phyloP scores from a whole-genome alignment of 306 rosid species.

The Erythrophleum fordii region DNA sequence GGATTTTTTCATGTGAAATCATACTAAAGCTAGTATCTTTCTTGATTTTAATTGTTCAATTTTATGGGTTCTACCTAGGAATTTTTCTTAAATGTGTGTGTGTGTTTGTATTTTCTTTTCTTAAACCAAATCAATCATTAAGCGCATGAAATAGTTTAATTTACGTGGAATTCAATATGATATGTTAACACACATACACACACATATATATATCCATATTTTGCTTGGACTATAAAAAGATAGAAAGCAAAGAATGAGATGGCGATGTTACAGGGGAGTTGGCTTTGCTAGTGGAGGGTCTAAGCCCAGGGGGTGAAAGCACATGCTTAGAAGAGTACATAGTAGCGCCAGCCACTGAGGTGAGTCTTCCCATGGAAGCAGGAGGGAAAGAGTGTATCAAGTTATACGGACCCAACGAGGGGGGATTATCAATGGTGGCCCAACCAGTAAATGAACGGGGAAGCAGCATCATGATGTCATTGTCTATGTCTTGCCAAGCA shows the following conservation, averaged over 20 bases:
- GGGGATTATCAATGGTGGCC: slow-evolving; percentile 81
- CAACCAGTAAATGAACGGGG: slow-evolving; percentile 70
- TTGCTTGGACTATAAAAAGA: no score
- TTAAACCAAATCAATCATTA: no score
- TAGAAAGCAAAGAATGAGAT: neutral
- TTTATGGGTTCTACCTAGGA: no score
- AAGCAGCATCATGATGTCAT: slow-evolving; percentile 46
- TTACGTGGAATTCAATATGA: no score
- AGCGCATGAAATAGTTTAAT: no score
- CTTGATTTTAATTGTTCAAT: no score
- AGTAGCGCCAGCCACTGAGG: slow-evolving; percentile 70
- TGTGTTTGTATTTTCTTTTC: no score
- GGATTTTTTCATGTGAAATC: neutral
- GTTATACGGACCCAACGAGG: slow-evolving; percentile 72
- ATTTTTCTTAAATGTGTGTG: no score
- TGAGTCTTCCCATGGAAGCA: slow-evolving; percentile 45
- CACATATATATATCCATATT: no score
- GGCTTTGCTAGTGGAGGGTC: slow-evolving; percentile 91
- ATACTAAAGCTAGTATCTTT: neutral
- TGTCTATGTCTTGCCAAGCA: slow-evolving; percentile 62
- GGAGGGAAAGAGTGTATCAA: slow-evolving; percentile 63
- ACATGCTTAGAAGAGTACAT: slow-evolving; percentile 81
- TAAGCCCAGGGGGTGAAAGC: slow-evolving; percentile 74
- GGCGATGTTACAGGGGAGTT: slow-evolving; percentile 64
- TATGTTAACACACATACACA: no score